Evolutionary conservation across 208 protist genomes (phyloP).

Genomic region (Entamoeba invadens): DNA sequence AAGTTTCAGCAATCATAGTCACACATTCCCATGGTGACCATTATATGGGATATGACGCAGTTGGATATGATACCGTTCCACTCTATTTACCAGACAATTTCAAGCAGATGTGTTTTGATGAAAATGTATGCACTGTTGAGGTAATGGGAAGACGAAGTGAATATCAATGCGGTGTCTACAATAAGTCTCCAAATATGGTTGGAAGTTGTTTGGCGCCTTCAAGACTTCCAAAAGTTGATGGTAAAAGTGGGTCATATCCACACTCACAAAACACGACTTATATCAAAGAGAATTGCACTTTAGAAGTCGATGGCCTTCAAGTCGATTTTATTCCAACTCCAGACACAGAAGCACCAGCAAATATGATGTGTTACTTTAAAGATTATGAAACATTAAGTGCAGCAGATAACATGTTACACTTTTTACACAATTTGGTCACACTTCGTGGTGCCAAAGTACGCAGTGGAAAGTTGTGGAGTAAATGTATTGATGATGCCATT

Average conservation of each 20-base stretch:
- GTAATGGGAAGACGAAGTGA: neutral
- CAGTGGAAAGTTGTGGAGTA: neutral
- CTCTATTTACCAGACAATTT: neutral
- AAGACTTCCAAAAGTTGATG: too few relatives aligned
- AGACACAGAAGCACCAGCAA: neutral
- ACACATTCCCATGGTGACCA: neutral
- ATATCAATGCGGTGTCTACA: neutral
- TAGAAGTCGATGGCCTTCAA: neutral
- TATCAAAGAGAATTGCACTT: neutral
- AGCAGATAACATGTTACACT: neutral
- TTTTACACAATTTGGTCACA: neutral
- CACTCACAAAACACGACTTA: neutral
- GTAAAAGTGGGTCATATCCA: neutral
- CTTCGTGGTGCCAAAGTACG: neutral
- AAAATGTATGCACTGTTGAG: neutral
- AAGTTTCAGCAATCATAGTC: neutral
- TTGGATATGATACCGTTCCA: neutral
- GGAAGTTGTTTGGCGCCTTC: neutral
- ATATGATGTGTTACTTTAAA: slow-evolving; percentile 1
- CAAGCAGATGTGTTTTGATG: neutral
- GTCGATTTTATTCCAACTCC: neutral
- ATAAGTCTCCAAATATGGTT: too few relatives aligned
- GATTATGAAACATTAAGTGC: neutral
- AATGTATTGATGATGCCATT: neutral
- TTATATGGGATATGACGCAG: neutral